Percentiles rank a stretch among this genome's conserved stretches.
These are phyloP conservation scores for Gaultheria prostrata DNA, from an alignment of 148 eudicot species.

Conservation along the genomic window DNA sequence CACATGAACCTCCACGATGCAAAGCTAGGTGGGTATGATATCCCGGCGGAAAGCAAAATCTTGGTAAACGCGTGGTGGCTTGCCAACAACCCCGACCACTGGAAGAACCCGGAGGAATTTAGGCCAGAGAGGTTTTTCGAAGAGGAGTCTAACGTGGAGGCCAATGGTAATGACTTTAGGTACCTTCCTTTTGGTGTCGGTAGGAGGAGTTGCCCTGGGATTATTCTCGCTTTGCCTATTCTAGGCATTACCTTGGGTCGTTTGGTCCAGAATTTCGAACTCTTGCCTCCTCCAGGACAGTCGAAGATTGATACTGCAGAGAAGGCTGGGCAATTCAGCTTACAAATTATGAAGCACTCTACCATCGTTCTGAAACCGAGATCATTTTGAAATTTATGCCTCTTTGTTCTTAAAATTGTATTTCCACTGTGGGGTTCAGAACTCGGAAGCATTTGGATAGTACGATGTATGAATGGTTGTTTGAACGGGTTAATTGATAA, in stretches of 20 bases:
- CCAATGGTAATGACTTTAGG: slow-evolving; percentile 78
- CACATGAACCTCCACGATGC: slow-evolving; percentile 91
- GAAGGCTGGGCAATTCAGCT: slow-evolving; percentile 77
- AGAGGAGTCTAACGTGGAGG: slow-evolving; percentile 78
- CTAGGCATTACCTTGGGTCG: slow-evolving; percentile 75
- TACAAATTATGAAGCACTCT: slow-evolving; percentile 66
- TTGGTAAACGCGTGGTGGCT: slow-evolving; percentile 87
- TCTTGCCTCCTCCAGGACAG: slow-evolving; percentile 77
- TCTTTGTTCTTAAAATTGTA: not conserved
- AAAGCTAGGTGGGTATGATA: slow-evolving; percentile 63
- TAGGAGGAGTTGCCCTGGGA: slow-evolving; percentile 87
- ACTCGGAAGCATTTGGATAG: not conserved
- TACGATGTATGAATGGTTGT: not conserved
- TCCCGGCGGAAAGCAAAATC: slow-evolving; percentile 84
- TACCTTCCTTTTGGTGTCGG: slow-evolving; percentile 83
- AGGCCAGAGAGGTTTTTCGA: slow-evolving; percentile 87
- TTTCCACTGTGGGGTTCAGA: not conserved
- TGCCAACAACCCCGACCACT: slow-evolving; percentile 73
- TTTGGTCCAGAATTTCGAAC: slow-evolving; percentile 75
- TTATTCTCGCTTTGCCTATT: slow-evolving; percentile 76
- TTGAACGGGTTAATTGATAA: not conserved
- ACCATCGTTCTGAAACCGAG: slow-evolving; percentile 66
- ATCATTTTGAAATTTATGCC: slow-evolving; percentile 19
- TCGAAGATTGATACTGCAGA: slow-evolving; percentile 63
- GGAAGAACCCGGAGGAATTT: slow-evolving; percentile 85